A percentile compares a stretch with the other conserved stretches of the same genome.
These are phyloP conservation scores for Nannochloropsis oceanica DNA, from an alignment of 108 stramenopile species.

Conservation along the genomic window DNA sequence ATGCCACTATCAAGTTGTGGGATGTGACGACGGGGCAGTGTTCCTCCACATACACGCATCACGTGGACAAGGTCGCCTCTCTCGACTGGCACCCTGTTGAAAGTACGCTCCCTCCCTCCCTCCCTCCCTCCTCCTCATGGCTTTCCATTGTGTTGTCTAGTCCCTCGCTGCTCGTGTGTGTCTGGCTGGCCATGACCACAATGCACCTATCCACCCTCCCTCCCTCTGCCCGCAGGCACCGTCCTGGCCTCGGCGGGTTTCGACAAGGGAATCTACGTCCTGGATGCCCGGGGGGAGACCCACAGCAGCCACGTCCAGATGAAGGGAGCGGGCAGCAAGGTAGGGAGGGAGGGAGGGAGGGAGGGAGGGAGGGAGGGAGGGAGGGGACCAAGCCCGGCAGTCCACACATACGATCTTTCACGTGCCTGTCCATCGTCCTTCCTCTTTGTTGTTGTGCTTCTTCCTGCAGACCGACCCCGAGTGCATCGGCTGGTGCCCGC, in stretches of 20 bases:
- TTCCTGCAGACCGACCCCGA: constrained; percentile 15
- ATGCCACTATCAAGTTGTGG: constrained; percentile 86
- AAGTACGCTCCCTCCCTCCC: neutral
- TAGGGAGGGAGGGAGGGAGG: neutral
- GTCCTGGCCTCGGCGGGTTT: neutral
- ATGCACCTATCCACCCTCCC: neutral
- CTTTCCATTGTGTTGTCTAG: neutral
- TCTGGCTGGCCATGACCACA: too few relatives aligned
- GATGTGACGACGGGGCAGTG: constrained; percentile 56
- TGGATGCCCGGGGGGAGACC: neutral
- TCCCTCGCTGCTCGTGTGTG: neutral
- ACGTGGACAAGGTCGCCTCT: constrained; percentile 85
- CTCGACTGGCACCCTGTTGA: constrained; percentile 42
- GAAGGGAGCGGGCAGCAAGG: neutral
- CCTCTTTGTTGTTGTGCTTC: neutral
- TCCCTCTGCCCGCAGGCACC: neutral
- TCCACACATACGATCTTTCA: too few relatives aligned
- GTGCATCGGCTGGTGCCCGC: constrained; percentile 33
- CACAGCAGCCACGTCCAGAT: neutral
- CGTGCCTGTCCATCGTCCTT: neutral
- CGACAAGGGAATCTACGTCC: neutral
- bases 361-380: too few relatives aligned
- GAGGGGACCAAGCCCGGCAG: too few relatives aligned
- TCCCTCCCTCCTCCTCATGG: neutral
- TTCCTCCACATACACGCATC: constrained; percentile 58